Percentiles rank a stretch among this genome's conserved stretches.
Evolutionary conservation across 441 rosid species (phyloP).

Genomic region (Erysimum pusillum): DNA sequence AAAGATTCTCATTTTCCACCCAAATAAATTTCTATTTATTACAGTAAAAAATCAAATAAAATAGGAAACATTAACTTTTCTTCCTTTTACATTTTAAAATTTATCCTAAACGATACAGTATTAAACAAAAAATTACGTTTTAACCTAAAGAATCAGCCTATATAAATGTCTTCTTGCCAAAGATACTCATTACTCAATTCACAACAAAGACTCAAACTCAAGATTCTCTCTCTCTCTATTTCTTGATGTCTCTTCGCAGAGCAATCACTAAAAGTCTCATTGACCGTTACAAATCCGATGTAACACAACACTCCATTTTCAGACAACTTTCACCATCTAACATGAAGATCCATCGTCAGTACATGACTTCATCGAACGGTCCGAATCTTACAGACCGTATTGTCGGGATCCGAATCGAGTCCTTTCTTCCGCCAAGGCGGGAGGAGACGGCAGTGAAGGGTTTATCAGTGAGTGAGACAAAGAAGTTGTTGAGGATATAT

Average conservation of each 20-base stretch:
- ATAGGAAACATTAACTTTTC: slow-evolving; percentile 12
- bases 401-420: slow-evolving; percentile 36
- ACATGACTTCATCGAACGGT: slow-evolving; percentile 43
- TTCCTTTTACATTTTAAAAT: slow-evolving; percentile 9
- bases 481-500: slow-evolving; percentile 59
- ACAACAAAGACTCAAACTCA: slow-evolving; percentile 15
- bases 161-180: slow-evolving; percentile 19
- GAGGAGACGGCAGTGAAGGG: slow-evolving; percentile 32
- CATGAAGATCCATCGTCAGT: slow-evolving; percentile 50
- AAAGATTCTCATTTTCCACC: slow-evolving; percentile 4
- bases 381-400: slow-evolving; percentile 52
- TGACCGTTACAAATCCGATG: slow-evolving; percentile 37
- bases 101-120: slow-evolving; percentile 4
- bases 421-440: slow-evolving; percentile 44
- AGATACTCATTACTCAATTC: slow-evolving; percentile 13
- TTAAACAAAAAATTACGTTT: too few species aligned
- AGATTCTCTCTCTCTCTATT: slow-evolving; percentile 26
- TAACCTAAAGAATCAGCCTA: slow-evolving; percentile 12
- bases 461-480: slow-evolving; percentile 54
- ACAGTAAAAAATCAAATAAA: slow-evolving; percentile 11
- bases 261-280: slow-evolving; percentile 54
- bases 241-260: slow-evolving; percentile 64
- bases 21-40: not conserved
- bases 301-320: slow-evolving; percentile 44
- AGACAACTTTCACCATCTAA: slow-evolving; percentile 11